Evolutionary conservation across 768 basidiomycete species (phyloP).

Genomic region (Trametes coccinea): DNA sequence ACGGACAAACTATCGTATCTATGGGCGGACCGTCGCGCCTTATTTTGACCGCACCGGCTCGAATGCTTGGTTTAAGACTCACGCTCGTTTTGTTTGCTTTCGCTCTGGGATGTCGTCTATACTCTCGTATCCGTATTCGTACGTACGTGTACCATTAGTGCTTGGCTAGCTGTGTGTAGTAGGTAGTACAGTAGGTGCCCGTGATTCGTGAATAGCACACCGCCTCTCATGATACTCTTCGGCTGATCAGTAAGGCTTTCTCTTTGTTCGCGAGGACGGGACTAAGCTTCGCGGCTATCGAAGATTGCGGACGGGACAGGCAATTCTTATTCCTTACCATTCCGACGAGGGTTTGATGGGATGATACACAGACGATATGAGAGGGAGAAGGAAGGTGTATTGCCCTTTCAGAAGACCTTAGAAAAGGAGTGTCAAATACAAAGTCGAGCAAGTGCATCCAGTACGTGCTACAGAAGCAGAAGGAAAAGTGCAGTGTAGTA

Average conservation of each 20-base stretch:
- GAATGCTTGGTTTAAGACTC: background rate
- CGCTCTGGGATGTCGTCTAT: slow-evolving; percentile 4
- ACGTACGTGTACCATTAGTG: slow-evolving; percentile 1
- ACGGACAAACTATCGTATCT: slow-evolving; percentile 5
- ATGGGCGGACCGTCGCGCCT: slow-evolving; percentile 3
- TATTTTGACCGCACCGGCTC: background rate
- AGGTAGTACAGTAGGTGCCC: background rate
- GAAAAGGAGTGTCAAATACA: slow-evolving; percentile 21
- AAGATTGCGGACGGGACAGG: too few relatives aligned
- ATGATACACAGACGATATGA: background rate
- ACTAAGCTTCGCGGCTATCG: too few relatives aligned
- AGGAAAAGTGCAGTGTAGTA: slow-evolving; percentile 1
- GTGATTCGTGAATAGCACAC: background rate
- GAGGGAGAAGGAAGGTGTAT: background rate
- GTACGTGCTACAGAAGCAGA: slow-evolving; percentile 16
- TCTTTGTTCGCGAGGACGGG: background rate
- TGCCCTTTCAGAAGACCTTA: slow-evolving; percentile 14
- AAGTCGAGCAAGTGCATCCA: slow-evolving; percentile 18
- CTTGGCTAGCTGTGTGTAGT: background rate
- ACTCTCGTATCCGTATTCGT: background rate
- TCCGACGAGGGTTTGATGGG: too few relatives aligned
- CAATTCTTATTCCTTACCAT: too few relatives aligned
- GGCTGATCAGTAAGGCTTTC: background rate
- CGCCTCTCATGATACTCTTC: background rate
- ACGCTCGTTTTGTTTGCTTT: slow-evolving; percentile 9